Evolutionary conservation across 73 alveolate species (phyloP).

Genomic region (Paramecium bursaria): DNA sequence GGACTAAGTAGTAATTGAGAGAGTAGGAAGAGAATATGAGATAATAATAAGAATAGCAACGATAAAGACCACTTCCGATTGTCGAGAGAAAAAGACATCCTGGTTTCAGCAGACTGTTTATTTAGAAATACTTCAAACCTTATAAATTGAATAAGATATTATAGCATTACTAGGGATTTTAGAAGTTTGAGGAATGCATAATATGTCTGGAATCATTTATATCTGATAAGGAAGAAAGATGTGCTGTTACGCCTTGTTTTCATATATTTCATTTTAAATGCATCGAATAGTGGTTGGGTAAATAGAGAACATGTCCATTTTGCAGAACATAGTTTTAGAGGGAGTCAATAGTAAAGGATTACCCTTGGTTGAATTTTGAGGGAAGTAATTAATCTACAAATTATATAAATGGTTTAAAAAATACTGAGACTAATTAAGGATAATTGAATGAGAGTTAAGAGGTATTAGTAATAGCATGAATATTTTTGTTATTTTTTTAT

Average conservation of each 20-base stretch:
- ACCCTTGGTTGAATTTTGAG: conserved; percentile 56
- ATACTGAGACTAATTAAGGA: too few species aligned
- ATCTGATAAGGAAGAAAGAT: neutral
- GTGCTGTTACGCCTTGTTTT: conserved; percentile 52
- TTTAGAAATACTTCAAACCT: conserved; percentile 16
- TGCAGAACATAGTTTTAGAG: conserved; percentile 16
- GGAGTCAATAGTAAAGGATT: neutral
- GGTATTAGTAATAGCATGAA: too few species aligned
- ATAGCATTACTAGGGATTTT: neutral
- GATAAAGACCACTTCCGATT: neutral
- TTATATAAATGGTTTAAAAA: too few species aligned
- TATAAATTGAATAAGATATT: neutral
- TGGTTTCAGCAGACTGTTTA: conserved; percentile 17
- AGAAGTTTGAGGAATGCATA: conserved; percentile 38
- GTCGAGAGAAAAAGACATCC: neutral
- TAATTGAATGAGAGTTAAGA: too few species aligned
- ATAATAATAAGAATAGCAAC: neutral
- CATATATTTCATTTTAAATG: conserved; percentile 24
- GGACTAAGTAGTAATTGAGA: conserved; percentile 10
- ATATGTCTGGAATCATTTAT: conserved; percentile 37
- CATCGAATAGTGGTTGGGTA: conserved; percentile 26
- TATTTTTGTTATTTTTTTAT: too few species aligned
- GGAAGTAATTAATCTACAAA: too few species aligned
- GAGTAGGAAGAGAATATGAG: neutral
- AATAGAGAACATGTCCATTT: conserved; percentile 46